Base-by-base conservation (phyloP, 768 basidiomycete species). In the Ramaria rubella region DNA sequence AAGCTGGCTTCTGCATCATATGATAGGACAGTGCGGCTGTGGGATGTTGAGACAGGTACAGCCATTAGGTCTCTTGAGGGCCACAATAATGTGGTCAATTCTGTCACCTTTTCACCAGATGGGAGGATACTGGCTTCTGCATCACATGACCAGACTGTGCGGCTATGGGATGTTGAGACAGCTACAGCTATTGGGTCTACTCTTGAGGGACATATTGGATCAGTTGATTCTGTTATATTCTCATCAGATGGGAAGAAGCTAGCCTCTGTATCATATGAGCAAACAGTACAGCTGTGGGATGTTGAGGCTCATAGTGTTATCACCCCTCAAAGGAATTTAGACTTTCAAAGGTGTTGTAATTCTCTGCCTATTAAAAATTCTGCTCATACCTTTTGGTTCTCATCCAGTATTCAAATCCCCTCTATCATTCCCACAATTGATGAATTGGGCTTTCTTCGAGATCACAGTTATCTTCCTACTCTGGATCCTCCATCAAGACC, bases 81-180 rank as follows among this genome's bases (percentile, higher is more conserved):
- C 14, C 58, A 59, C 36, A 45, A 21, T 14, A 8, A 45, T 15
- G 12, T 6, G 30, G 53, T 59, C 43, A 17, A n/a, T 6, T 45
- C 55, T 17, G 58, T 55, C 7, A 23, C 54, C 5, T 59, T 55
- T 42, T 59, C 53, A 9, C 33, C 56, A 11, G 58, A 59, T 45
- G 58, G 58, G 3, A 21, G 1, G 15, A 19, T 42, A 15, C 21
- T 59, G n/a, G 53, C 36, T 1, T 57, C 58, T 4, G 55, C 56
- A 24, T 59, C 58, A 7, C 11, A 40, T 43, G 57, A 58, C 58
- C 31, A 15, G 5, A 56, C 58, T 6, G 33, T 55, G 6, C 44
- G 55, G 5, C 6, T 59, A 24, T 59, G 58, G 58, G 55, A 59
- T 57, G 46, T 34, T 1, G n/a, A n/a, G 9, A 48, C 58, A n/a